phyloP scores from a whole-genome alignment of 495 filamentous ascomycete genomes.

The Pyrenula massariospora region DNA sequence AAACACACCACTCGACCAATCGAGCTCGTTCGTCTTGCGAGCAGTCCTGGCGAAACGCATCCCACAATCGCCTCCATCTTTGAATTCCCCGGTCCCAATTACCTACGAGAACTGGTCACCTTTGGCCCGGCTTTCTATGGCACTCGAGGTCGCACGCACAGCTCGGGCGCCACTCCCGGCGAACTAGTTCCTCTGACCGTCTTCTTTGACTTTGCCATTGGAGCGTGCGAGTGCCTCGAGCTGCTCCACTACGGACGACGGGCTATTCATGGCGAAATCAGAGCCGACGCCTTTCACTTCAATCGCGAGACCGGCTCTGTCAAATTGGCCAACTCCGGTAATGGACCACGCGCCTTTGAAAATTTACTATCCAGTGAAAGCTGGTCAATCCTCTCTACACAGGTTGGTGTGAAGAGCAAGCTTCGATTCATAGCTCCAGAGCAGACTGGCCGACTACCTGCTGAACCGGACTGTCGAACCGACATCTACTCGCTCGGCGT shows the following conservation, averaged over 20 bases:
- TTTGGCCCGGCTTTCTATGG: conserved; percentile 66
- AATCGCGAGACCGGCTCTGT: conserved; percentile 53
- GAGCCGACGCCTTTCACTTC: conserved; percentile 81
- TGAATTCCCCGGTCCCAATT: conserved; percentile 64
- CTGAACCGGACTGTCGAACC: conserved; percentile 77
- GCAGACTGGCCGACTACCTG: conserved; percentile 81
- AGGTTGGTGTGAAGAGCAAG: conserved; percentile 73
- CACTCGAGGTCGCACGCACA: conserved; percentile 34
- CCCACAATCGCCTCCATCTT: conserved; percentile 64
- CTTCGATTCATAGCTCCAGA: conserved; percentile 82
- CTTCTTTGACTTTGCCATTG: conserved; percentile 83
- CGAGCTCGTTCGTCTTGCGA: conserved; percentile 54
- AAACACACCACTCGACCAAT: conserved; percentile 65
- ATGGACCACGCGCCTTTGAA: conserved; percentile 74
- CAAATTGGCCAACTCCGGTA: conserved; percentile 73
- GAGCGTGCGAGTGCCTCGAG: conserved; percentile 73
- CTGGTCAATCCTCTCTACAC: conserved; percentile 68
- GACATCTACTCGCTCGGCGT: conserved; percentile 85
- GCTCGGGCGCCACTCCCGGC: conserved; percentile 35
- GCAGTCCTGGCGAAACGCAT: conserved; percentile 49
- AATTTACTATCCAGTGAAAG: conserved; percentile 66
- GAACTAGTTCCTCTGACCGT: conserved; percentile 53
- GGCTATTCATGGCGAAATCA: conserved; percentile 76
- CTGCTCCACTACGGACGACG: conserved; percentile 74
- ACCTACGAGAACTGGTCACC: conserved; percentile 55